Evolutionary conservation across 1,139 yeast genomes (phyloP).

Genomic region (Suhomyces guaymorum): DNA sequence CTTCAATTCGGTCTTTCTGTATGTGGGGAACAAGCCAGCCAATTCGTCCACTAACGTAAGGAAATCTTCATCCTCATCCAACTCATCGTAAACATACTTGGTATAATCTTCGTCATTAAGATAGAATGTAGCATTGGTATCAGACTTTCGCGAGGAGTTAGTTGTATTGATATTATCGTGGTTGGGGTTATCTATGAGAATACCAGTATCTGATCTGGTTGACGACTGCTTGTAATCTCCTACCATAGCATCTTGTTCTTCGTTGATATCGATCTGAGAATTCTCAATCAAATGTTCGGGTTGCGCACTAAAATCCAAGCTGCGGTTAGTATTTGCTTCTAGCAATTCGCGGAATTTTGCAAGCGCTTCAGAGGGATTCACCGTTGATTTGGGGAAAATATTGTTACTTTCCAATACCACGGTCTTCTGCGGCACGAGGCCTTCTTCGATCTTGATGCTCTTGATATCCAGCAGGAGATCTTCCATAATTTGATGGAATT

Average conservation of each 20-base stretch:
- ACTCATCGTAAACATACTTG: constrained; percentile 16
- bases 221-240: too few relatives aligned
- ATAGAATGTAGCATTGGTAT: constrained; percentile 1
- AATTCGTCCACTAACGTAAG: constrained; percentile 23
- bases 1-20: constrained; percentile 29
- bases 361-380: background rate
- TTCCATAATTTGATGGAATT: background rate
- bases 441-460: background rate
- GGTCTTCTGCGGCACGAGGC: too few relatives aligned
- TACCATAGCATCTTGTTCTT: background rate
- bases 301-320: background rate
- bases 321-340: background rate
- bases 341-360: background rate
- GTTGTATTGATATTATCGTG: too few relatives aligned
- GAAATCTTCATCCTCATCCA: constrained; percentile 20
- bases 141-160: too few relatives aligned
- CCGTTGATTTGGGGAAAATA: too few relatives aligned
- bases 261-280: background rate
- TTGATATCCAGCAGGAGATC: background rate
- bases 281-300: too few relatives aligned
- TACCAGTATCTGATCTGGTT: too few relatives aligned
- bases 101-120: constrained; percentile 16
- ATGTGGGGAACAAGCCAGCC: constrained; percentile 32
- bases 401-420: too few relatives aligned
- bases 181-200: background rate